phyloP scores from a whole-genome alignment of 2,329 filamentous ascomycete species.

The Pseudocercospora macadamiae region DNA sequence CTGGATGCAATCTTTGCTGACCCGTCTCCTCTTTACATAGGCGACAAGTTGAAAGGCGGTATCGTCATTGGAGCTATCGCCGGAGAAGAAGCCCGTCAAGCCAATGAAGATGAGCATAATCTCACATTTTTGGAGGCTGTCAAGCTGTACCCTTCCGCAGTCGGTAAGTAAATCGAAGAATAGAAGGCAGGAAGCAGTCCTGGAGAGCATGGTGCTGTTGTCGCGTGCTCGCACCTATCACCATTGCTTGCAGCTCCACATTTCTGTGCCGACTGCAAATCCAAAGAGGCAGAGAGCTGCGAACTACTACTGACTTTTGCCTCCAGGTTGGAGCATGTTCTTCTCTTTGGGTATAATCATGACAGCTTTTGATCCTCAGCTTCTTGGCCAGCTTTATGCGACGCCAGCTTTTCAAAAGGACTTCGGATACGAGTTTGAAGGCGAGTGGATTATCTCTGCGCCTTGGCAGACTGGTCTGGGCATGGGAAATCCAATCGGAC shows the following conservation, averaged over 20 bases:
- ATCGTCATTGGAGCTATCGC: constrained; percentile 33
- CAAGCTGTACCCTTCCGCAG: constrained; percentile 47
- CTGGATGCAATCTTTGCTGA: no score
- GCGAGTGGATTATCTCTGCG: constrained; percentile 42
- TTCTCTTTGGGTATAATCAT: constrained; percentile 65
- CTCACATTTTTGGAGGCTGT: constrained; percentile 39
- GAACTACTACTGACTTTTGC: no score
- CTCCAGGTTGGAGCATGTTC: constrained; percentile 62
- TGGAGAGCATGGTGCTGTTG: no score
- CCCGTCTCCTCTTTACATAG: no score
- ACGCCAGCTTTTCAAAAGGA: constrained; percentile 61
- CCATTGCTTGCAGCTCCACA: no score
- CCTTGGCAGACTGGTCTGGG: constrained; percentile 45
- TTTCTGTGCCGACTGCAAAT: no score
- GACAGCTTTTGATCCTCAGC: constrained; percentile 64
- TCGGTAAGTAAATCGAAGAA: no score
- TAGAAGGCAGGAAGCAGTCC: no score
- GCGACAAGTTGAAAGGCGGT: constrained; percentile 27
- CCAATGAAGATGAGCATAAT: constrained; percentile 33
- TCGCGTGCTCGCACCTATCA: no score
- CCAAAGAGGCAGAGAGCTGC: no score
- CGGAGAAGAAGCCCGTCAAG: constrained; percentile 32
- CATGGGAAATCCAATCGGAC: constrained; percentile 61
- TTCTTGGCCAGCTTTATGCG: constrained; percentile 65
- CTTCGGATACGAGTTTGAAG: constrained; percentile 57